These are phyloP conservation scores for Tricholoma flavovirens DNA, from an alignment of 768 basidiomycete genomes.

Conservation along the genomic window DNA sequence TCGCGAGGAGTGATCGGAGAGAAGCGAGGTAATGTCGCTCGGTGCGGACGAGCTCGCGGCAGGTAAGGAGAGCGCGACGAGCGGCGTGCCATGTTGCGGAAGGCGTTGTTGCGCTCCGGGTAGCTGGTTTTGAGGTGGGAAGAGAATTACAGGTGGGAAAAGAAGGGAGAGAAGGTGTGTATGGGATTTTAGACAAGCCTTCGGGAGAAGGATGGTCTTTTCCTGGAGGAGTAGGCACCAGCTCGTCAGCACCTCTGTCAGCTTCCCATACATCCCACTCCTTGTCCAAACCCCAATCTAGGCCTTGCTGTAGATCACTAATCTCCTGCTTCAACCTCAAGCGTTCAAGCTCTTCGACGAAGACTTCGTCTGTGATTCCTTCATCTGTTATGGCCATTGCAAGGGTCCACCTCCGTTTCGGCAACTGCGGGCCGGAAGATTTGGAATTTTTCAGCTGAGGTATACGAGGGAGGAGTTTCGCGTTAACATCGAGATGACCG, in stretches of 20 bases:
- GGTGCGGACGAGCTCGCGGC: conserved; percentile 23
- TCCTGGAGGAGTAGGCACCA: too few relatives aligned
- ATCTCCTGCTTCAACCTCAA: conserved; percentile 23
- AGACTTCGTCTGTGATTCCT: conserved; percentile 42
- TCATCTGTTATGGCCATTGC: conserved; percentile 48
- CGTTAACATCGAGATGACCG: too few relatives aligned
- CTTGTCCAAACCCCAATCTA: conserved; percentile 6
- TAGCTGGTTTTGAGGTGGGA: conserved; percentile 13
- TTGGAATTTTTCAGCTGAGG: neutral
- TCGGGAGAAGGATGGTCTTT: neutral
- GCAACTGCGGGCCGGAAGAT: neutral
- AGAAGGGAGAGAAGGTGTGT: conserved; percentile 20
- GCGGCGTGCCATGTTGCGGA: conserved; percentile 18
- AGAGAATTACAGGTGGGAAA: conserved; percentile 9
- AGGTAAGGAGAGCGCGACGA: conserved; percentile 21
- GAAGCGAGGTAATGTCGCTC: conserved; percentile 15
- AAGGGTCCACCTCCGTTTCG: conserved; percentile 31
- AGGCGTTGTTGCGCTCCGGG: conserved; percentile 15
- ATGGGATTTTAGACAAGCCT: neutral
- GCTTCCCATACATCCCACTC: conserved; percentile 16
- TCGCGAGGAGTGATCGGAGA: conserved; percentile 11
- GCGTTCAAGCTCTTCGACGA: conserved; percentile 42
- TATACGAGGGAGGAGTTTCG: too few relatives aligned
- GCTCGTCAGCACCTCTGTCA: neutral
- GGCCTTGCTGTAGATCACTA: conserved; percentile 1